Conservation (phyloP, 2,329 filamentous ascomycete species). For the Fusarium papillatum region DNA sequence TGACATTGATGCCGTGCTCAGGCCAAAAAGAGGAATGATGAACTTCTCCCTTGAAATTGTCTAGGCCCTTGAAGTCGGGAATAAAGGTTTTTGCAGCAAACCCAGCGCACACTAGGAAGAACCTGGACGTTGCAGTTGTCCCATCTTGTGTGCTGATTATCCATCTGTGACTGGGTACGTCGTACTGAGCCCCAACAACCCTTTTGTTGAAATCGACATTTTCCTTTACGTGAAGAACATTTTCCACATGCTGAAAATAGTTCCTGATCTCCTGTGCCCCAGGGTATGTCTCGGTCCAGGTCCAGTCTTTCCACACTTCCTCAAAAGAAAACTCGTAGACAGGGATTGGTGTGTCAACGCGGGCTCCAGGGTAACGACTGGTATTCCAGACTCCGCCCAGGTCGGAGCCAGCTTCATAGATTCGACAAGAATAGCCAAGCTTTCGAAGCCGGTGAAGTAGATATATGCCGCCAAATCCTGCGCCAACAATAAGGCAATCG, state of each 20-base stretch:
- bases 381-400: constrained; percentile 3
- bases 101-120: background rate
- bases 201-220: background rate
- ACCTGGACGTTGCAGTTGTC: background rate
- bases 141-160: background rate
- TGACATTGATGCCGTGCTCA: background rate
- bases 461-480: background rate
- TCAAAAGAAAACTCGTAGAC: background rate
- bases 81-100: background rate
- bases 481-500: background rate
- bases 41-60: no score
- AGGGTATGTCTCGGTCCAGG: background rate
- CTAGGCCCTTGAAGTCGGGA: no score
- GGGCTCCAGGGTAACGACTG: background rate
- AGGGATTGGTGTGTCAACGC: background rate
- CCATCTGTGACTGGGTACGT: background rate
- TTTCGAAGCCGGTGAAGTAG: background rate
- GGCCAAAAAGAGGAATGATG: background rate
- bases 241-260: background rate
- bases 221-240: background rate
- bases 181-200: background rate
- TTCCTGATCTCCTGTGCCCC: background rate
- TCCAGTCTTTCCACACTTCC: background rate
- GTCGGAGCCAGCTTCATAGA: background rate
- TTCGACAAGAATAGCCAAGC: background rate